A percentile compares a stretch with the other conserved stretches of the same genome.
These are phyloP conservation scores for Aspergillus sclerotioniger DNA, from an alignment of 495 filamentous ascomycete genomes.

Conservation along the genomic window DNA sequence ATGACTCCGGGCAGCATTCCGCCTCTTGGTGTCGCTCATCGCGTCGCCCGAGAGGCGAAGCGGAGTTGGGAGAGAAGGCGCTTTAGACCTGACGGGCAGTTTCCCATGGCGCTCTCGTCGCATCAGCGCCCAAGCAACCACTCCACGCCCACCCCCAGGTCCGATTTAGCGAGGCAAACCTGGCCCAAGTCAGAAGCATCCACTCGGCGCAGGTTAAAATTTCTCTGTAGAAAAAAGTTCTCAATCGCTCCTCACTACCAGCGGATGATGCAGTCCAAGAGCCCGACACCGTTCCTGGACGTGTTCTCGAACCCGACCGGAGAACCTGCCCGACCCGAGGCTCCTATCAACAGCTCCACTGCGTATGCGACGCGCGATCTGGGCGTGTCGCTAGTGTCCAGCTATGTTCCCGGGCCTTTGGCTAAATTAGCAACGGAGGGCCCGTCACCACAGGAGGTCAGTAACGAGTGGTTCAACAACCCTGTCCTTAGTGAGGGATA, in stretches of 20 bases:
- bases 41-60: conserved; percentile 82
- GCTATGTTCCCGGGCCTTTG: conserved; percentile 71
- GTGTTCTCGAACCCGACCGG: conserved; percentile 44
- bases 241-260: conserved; percentile 65
- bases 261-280: conserved; percentile 68
- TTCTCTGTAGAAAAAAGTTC: conserved; percentile 76
- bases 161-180: conserved; percentile 30
- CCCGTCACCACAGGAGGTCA: conserved; percentile 16
- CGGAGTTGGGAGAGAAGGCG: conserved; percentile 66
- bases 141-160: conserved; percentile 55
- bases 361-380: conserved; percentile 73
- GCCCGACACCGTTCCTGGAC: conserved; percentile 68
- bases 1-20: conserved; percentile 82
- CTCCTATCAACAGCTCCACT: conserved; percentile 27
- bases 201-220: conserved; percentile 75
- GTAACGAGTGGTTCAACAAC: conserved; percentile 38
- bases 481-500: conserved; percentile 18
- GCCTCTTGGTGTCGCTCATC: conserved; percentile 83
- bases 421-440: conserved; percentile 55
- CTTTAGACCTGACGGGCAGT: conserved; percentile 22
- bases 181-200: conserved; percentile 86
- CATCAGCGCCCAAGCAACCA: conserved; percentile 55
- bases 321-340: conserved; percentile 27
- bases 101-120: conserved; percentile 26
- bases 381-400: conserved; percentile 77